Conservation (phyloP, 148 eudicot species). For the Vaccinium vitisidaea region DNA sequence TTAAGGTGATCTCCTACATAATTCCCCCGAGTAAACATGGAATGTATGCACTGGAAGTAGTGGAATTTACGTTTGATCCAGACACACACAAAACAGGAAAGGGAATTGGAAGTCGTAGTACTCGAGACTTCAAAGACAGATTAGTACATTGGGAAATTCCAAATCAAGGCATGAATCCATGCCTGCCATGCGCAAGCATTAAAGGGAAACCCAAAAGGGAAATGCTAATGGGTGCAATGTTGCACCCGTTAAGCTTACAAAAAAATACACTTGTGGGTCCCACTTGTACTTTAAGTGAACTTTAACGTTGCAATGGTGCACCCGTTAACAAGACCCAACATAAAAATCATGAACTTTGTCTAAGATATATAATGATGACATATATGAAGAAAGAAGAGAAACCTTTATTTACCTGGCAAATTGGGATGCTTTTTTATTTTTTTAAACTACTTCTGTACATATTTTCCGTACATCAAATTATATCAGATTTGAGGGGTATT, state of each 20-base stretch:
- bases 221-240: no score
- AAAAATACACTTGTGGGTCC: no score
- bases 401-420: neutral
- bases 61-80: neutral
- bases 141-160: neutral
- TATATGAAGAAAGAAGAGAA: neutral
- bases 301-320: no score
- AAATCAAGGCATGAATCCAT: no score
- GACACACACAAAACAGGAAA: neutral
- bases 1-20: neutral
- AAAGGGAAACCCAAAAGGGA: neutral
- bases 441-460: neutral
- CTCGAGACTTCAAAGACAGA: neutral
- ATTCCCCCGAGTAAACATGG: neutral
- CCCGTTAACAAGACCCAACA: no score
- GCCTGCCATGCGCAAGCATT: conserved; percentile 9
- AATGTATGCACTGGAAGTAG: neutral
- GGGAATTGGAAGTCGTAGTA: neutral
- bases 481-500: neutral
- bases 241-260: no score
- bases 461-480: neutral
- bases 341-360: neutral
- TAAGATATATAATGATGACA: neutral
- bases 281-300: no score
- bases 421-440: neutral